phyloP scores from a whole-genome alignment of 2,329 filamentous ascomycete genomes.

The Magnaporthiopsis incrustans region DNA sequence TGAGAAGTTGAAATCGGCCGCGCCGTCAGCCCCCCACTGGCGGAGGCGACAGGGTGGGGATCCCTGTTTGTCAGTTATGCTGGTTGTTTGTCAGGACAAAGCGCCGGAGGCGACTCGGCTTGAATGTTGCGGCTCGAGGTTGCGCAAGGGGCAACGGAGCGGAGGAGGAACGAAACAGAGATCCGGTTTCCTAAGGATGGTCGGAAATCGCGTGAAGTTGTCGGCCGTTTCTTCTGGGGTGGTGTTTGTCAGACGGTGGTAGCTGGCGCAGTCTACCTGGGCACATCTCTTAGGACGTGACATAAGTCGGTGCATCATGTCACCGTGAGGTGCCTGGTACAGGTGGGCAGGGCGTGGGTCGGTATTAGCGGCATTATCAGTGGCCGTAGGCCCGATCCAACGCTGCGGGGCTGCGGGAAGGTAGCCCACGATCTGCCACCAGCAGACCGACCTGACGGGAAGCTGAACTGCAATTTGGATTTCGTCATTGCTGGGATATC shows the following conservation, averaged over 20 bases:
- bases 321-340: neutral
- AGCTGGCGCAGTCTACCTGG: neutral
- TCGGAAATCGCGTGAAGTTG: too few relatives aligned
- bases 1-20: neutral
- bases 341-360: neutral
- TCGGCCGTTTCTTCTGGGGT: too few relatives aligned
- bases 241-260: neutral
- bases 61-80: neutral
- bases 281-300: neutral
- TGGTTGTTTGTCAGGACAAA: neutral
- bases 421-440: neutral
- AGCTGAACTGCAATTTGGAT: neutral
- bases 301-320: neutral
- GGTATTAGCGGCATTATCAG: neutral
- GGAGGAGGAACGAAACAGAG: neutral
- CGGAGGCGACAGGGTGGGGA: neutral
- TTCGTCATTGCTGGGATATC: too few relatives aligned
- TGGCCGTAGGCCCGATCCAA: too few relatives aligned
- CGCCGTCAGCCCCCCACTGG: neutral
- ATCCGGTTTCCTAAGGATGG: neutral
- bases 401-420: too few relatives aligned
- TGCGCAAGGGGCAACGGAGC: neutral
- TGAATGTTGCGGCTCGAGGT: neutral
- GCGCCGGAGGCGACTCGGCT: neutral
- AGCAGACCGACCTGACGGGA: too few relatives aligned